Percentiles rank a stretch among this genome's conserved stretches.
phyloP scores from a whole-genome alignment of 129 eudicot species.

The Flaveria robusta region DNA sequence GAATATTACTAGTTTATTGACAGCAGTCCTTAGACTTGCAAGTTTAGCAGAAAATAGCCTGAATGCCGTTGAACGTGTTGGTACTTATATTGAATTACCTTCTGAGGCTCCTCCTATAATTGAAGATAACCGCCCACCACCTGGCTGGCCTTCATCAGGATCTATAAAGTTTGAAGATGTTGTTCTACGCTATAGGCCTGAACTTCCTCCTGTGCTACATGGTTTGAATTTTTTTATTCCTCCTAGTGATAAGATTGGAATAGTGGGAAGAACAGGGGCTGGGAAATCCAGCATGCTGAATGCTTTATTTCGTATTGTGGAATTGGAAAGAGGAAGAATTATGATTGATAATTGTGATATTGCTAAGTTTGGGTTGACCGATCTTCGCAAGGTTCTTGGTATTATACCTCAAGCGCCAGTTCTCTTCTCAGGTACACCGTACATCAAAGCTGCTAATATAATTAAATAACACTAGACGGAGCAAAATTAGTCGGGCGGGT shows the following conservation, averaged over 20 bases:
- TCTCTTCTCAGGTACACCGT: slow-evolving; percentile 92
- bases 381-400: slow-evolving; percentile 85
- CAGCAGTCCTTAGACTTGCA: slow-evolving; percentile 80
- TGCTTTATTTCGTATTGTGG: slow-evolving; percentile 90
- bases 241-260: slow-evolving; percentile 82
- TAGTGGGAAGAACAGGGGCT: slow-evolving; percentile 97
- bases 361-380: slow-evolving; percentile 79
- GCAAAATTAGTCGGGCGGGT: neutral
- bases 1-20: slow-evolving; percentile 74
- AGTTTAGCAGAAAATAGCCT: slow-evolving; percentile 91
- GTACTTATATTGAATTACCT: slow-evolving; percentile 88
- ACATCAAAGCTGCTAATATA: slow-evolving; percentile 9
- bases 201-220: slow-evolving; percentile 85
- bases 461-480: neutral
- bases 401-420: slow-evolving; percentile 98
- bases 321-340: slow-evolving; percentile 85
- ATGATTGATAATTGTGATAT: slow-evolving; percentile 75
- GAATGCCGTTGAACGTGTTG: slow-evolving; percentile 90
- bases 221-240: slow-evolving; percentile 68
- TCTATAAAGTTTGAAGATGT: slow-evolving; percentile 77
- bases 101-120: slow-evolving; percentile 77
- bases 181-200: slow-evolving; percentile 87
- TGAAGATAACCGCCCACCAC: slow-evolving; percentile 76
- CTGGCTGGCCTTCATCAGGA: slow-evolving; percentile 92
- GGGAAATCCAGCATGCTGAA: slow-evolving; percentile 99